Evolutionary conservation across 2,329 filamentous ascomycete genomes (phyloP).

Genomic region (Biscogniauxia mediterranea): DNA sequence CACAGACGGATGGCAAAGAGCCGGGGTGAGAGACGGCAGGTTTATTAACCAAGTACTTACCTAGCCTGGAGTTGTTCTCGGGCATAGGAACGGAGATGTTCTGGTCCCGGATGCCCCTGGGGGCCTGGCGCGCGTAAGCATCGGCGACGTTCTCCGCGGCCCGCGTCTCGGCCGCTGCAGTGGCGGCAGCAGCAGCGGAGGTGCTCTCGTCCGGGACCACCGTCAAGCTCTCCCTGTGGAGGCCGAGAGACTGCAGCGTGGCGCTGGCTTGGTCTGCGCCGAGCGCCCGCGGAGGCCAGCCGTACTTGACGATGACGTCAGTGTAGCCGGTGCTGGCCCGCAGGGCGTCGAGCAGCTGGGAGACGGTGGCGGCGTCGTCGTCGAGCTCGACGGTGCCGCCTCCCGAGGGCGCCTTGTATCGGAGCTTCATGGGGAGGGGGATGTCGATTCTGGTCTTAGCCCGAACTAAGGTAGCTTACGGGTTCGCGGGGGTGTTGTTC

Average conservation of each 20-base stretch:
- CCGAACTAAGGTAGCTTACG: background rate
- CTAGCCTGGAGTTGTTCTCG: conserved; percentile 48
- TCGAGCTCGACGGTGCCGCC: conserved; percentile 67
- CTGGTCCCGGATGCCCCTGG: conserved; percentile 36
- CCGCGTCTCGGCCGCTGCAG: conserved; percentile 3
- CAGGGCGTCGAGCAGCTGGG: conserved; percentile 59
- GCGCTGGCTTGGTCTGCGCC: conserved; percentile 52
- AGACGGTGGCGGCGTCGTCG: conserved; percentile 67
- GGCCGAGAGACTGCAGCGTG: conserved; percentile 47
- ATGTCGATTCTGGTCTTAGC: background rate
- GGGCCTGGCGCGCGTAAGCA: conserved; percentile 4
- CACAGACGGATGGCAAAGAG: background rate
- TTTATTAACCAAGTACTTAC: conserved; percentile 33
- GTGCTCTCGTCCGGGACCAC: conserved; percentile 42
- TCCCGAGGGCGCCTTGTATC: conserved; percentile 73
- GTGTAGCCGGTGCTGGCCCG: conserved; percentile 61
- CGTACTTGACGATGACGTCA: conserved; percentile 76
- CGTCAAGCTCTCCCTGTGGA: conserved; percentile 51
- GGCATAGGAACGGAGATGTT: conserved; percentile 49
- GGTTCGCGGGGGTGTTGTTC: background rate
- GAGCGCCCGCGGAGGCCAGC: conserved; percentile 75
- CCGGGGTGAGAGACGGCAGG: conserved; percentile 5
- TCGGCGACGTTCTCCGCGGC: background rate
- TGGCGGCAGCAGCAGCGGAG: conserved; percentile 6
- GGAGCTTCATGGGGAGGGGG: conserved; percentile 60